A percentile compares a stretch with the other conserved stretches of the same genome.
These are phyloP conservation scores for Sporothrix dimorphospora DNA, from an alignment of 2,329 filamentous ascomycete species.

Conservation along the genomic window DNA sequence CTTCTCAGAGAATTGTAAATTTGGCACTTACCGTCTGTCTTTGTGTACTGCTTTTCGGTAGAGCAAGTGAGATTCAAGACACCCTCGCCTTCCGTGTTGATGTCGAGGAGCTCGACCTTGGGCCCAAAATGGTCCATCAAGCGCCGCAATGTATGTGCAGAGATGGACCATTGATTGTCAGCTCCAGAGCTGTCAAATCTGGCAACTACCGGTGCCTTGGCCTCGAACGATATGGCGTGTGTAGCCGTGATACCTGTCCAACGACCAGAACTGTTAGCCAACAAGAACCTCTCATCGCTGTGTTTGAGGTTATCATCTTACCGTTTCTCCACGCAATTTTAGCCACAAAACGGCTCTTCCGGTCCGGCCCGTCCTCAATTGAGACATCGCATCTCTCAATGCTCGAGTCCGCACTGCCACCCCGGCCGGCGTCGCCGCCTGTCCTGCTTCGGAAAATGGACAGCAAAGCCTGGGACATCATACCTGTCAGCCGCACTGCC, in stretches of 20 bases:
- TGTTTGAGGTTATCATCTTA: constrained; percentile 37
- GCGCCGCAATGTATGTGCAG: constrained; percentile 70
- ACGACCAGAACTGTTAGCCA: not conserved
- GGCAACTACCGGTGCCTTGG: constrained; percentile 73
- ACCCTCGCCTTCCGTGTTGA: constrained; percentile 72
- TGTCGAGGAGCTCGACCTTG: constrained; percentile 78
- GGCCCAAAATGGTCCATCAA: constrained; percentile 80
- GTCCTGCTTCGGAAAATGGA: constrained; percentile 73
- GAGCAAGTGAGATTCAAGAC: constrained; percentile 79
- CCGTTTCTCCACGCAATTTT: constrained; percentile 76
- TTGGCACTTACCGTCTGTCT: constrained; percentile 59
- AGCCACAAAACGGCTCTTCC: constrained; percentile 73
- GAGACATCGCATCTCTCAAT: constrained; percentile 76
- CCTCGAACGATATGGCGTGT: constrained; percentile 75
- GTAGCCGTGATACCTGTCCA: constrained; percentile 70
- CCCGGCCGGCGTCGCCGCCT: constrained; percentile 58
- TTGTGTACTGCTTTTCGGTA: constrained; percentile 72
- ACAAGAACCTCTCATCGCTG: too few species aligned
- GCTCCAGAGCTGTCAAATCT: constrained; percentile 71
- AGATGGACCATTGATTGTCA: constrained; percentile 72
- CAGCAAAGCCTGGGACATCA: constrained; percentile 59
- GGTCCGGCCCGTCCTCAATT: constrained; percentile 70
- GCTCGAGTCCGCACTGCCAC: constrained; percentile 66
- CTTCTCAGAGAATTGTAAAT: not conserved
- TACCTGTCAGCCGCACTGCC: not conserved